A percentile compares a stretch with the other conserved stretches of the same genome.
Conservation (phyloP, 2,329 filamentous ascomycete species). For the Chrysoporthe deuterocubensis region DNA sequence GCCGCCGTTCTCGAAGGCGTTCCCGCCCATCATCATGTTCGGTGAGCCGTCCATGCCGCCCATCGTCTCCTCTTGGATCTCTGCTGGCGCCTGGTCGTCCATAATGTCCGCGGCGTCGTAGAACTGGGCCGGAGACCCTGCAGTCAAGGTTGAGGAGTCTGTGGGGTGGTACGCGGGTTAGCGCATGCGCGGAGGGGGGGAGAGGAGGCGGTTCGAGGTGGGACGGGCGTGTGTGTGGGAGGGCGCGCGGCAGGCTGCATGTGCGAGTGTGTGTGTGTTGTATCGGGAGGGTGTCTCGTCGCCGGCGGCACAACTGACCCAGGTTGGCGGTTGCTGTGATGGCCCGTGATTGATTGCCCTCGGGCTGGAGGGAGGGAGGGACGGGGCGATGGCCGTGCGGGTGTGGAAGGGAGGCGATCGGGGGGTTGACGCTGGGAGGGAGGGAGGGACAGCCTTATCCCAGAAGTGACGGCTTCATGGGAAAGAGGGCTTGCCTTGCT, state of each 20-base stretch:
- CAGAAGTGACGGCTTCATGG: conserved; percentile 26
- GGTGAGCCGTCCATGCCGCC: conserved; percentile 54
- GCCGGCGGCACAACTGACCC: conserved; percentile 20
- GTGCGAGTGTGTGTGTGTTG: conserved; percentile 13
- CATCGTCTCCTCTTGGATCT: conserved; percentile 54
- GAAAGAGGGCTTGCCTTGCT: conserved; percentile 19
- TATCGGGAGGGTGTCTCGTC: conserved; percentile 14
- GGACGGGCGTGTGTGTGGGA: conserved; percentile 14
- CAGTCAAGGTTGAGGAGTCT: conserved; percentile 56
- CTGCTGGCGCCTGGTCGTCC: conserved; percentile 49
- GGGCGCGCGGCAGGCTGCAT: conserved; percentile 18
- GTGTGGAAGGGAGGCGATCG: not conserved
- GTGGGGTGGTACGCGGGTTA: conserved; percentile 16
- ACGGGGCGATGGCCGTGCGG: conserved; percentile 3
- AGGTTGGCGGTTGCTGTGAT: conserved; percentile 16
- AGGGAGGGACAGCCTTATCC: conserved; percentile 26
- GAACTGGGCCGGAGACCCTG: conserved; percentile 56
- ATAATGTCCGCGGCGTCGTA: conserved; percentile 56
- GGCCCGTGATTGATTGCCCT: conserved; percentile 4
- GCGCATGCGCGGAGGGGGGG: conserved; percentile 41
- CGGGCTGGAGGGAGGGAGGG: conserved; percentile 2
- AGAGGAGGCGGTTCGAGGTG: conserved; percentile 15
- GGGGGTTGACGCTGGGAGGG: not conserved
- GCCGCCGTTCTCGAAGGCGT: conserved; percentile 37
- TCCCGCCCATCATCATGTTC: conserved; percentile 41